Base-by-base conservation (phyloP, 2,329 filamentous ascomycete genomes). In the Metarhizium rileyi region DNA sequence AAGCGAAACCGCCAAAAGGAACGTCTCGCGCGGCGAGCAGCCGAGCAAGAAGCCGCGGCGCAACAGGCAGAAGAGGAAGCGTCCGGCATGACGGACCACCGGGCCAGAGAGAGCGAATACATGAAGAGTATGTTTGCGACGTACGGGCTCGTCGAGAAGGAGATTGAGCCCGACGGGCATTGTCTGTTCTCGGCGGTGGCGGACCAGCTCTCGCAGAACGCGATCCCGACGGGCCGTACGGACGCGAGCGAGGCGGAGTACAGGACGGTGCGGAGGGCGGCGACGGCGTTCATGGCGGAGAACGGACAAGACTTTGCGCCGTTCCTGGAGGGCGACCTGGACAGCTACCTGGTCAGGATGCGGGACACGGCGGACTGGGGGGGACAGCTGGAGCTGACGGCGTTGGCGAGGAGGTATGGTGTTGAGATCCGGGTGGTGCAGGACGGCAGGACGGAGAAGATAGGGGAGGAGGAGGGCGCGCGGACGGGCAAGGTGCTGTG, bases 1-100 rank as follows among this genome's bases (percentile, higher is more conserved):
- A 96, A 95, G 65, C 84, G 85, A 26, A 97, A 95, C 66, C 80
- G 93, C 14, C 87, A 93, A 63, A 96, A 95, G 66, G 93, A 91
- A 53, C 83, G 93, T 2, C 76, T 97, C 16, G 93, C 93, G 20
- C 84, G 91, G 25, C 84, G 93, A 46, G 88, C 89, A 4, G 91
- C 90, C 4, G 90, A 95, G 64, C 81, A 86, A 57, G 85, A 89
- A 55, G 85, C 83, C 5, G 76, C 80, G 5, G 75, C 82, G 0
- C 74, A 72, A 1, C 75, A 80, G 35, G 91, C 91, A 0, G 81
- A 83, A 52, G 71, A 80, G 52, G 91, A 97, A 66, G 91, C 90
- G 0, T 73, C 79, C 3, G 73, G 70, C 55, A 84, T 90, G 70
- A 86, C 84, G 7, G 82, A 95, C 68, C 77, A 83, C 63, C 82